These are phyloP conservation scores for Cocos nucifera DNA, from an alignment of 176 grass and related monocot genomes.

Conservation along the genomic window DNA sequence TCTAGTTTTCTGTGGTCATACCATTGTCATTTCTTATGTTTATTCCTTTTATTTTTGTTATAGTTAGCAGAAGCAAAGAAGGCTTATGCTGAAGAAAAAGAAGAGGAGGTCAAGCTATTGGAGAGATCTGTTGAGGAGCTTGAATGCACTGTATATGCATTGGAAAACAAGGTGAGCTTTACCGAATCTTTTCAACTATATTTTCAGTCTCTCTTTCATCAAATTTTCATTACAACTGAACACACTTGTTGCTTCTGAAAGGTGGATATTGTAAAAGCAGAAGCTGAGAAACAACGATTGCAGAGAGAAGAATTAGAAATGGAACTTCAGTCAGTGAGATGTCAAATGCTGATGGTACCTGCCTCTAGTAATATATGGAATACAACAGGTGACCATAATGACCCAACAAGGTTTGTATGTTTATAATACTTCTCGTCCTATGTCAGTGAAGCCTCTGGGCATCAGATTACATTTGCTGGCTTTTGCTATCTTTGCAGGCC, in stretches of 20 bases:
- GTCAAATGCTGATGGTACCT: conserved; percentile 47
- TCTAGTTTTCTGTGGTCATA: conserved; percentile 2
- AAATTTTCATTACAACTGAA: conserved; percentile 1
- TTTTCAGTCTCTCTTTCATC: neutral
- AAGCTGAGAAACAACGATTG: conserved; percentile 60
- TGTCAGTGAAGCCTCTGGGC: neutral
- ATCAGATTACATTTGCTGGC: neutral
- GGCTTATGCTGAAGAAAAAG: conserved; percentile 66
- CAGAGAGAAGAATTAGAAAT: conserved; percentile 70
- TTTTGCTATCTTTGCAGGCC: conserved; percentile 25
- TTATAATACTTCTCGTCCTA: conserved; percentile 8
- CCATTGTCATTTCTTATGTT: conserved; percentile 1
- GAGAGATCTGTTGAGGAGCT: conserved; percentile 76
- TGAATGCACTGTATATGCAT: conserved; percentile 67
- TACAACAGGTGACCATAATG: conserved; percentile 22
- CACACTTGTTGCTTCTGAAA: conserved; percentile 24
- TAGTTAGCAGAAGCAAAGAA: conserved; percentile 73
- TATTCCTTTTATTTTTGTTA: conserved; percentile 14
- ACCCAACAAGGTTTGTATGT: conserved; percentile 32
- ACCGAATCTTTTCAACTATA: conserved; percentile 13
- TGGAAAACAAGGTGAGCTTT: conserved; percentile 70
- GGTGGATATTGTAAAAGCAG: conserved; percentile 69
- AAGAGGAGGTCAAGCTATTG: conserved; percentile 87
- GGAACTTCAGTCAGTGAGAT: conserved; percentile 68
- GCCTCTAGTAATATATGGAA: conserved; percentile 31